Evolutionary conservation across 2,329 filamentous ascomycete species (phyloP).

Genomic region (Pseudogymnoascus sp.): DNA sequence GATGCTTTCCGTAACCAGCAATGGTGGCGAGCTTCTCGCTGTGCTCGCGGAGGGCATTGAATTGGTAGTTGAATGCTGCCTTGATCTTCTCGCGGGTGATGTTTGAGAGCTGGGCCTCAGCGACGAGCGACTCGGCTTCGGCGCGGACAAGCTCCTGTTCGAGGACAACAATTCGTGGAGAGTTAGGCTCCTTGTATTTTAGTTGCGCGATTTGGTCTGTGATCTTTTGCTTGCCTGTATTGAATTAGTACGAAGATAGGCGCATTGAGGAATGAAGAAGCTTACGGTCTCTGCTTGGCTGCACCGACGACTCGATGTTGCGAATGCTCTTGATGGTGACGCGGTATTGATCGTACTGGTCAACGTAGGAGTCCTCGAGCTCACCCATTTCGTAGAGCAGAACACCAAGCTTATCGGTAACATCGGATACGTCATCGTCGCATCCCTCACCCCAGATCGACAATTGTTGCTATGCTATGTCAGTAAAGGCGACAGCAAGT

Average conservation of each 20-base stretch:
- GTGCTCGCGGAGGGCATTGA: constrained; percentile 93
- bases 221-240: constrained; percentile 91
- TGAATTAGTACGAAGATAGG: background rate
- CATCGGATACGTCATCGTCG: constrained; percentile 96
- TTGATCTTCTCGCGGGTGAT: constrained; percentile 99
- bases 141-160: constrained; percentile 98
- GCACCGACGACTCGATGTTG: constrained; percentile 97
- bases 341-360: constrained; percentile 98
- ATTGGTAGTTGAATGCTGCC: constrained; percentile 95
- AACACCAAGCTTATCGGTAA: constrained; percentile 97
- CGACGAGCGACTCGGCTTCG: constrained; percentile 96
- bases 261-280: constrained; percentile 14
- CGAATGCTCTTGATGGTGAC: constrained; percentile 99
- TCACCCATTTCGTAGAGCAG: constrained; percentile 90
- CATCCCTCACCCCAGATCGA: constrained; percentile 94
- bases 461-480: constrained; percentile 73
- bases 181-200: constrained; percentile 99
- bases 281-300: constrained; percentile 93
- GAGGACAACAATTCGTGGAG: constrained; percentile 91
- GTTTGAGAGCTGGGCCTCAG: constrained; percentile 96
- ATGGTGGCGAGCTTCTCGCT: constrained; percentile 98
- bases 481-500: constrained; percentile 9
- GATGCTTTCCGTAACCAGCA: constrained; percentile 93
- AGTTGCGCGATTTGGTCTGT: constrained; percentile 97
- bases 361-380: constrained; percentile 94